Base-by-base conservation (phyloP, 768 basidiomycete species). In the Calocybe cyanea region DNA sequence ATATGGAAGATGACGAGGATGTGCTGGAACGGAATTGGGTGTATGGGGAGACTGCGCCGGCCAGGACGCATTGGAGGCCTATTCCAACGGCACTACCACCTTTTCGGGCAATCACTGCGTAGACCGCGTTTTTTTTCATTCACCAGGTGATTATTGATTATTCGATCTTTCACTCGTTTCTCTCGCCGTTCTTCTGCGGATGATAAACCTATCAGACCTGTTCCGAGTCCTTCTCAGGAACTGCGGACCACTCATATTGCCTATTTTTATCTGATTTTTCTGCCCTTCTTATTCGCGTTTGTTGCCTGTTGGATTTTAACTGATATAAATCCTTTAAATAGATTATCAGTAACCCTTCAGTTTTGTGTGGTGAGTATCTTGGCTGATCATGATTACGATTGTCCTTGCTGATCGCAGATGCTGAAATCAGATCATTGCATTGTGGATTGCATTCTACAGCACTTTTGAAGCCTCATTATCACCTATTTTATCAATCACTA, bases 121-220 rank as follows among this genome's bases (percentile, higher is more conserved):
- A 45, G 47, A 38, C 53, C 42, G 53, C 41, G 57, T 50, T 8
- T 44, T 41, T 14, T 46, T 13, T 38, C 30, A 54, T 49, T 45
- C 60, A 50, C 40, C 40, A 35, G 28, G 43, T 53, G 47, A 55
- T 48, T n/a, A n/a, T n/a, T n/a, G n/a, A n/a, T 53, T 35, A 32
- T 37, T 31, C 41, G 45, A 43, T 32, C 23, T 48, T 25, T 28
- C 38, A 21, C 9, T 19, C 42, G 18, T 41, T 34, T 41, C 21
- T 51, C 55, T 57, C 38, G 42, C 25, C 21, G 46, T 25, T 31
- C 50, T 24, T 36, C 44, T 7, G 33, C 44, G 66, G 85, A 87
- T 85, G 86, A 86, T 69, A 77, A n/a, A 57, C 62, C 44, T 63
- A 68, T 78, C 81, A 87, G 83, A 85, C 85, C 84, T 87, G 83